Percentiles rank a stretch among this genome's conserved stretches.
Evolutionary conservation across 169 alveolate genomes (phyloP).

Genomic region (Plasmodium relictum): DNA sequence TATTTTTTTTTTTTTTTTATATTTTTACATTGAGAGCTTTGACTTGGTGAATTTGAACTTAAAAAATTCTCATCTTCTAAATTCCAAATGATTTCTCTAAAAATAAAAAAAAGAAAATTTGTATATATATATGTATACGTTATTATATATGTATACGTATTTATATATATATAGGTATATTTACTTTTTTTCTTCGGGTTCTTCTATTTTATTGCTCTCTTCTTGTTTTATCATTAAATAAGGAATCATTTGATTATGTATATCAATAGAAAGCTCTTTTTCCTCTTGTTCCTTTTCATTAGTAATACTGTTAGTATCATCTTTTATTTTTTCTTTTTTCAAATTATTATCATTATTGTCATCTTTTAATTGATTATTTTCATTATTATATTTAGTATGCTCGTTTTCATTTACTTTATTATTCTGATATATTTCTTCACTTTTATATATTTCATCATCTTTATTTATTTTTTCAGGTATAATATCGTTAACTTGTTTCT

Average conservation of each 20-base stretch:
- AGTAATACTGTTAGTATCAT: neutral
- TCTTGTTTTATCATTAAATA: conserved; percentile 51
- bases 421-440: neutral
- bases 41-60: conserved; percentile 60
- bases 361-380: neutral
- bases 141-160: neutral
- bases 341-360: neutral
- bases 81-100: conserved; percentile 72
- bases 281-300: conserved; percentile 6
- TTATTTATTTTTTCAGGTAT: neutral
- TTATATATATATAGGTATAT: neutral
- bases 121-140: conserved; percentile 4
- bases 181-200: conserved; percentile 26
- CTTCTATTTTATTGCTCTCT: conserved; percentile 22
- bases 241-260: conserved; percentile 61
- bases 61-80: conserved; percentile 73
- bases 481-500: neutral
- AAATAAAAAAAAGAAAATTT: neutral
- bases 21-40: conserved; percentile 45
- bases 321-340: neutral
- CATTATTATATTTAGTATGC: neutral
- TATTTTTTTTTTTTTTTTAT: conserved; percentile 9
- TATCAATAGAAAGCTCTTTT: conserved; percentile 52
- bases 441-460: neutral
- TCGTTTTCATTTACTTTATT: neutral